A percentile compares a stretch with the other conserved stretches of the same genome.
phyloP scores from a whole-genome alignment of 441 rosid species.

The Hura crepitans region DNA sequence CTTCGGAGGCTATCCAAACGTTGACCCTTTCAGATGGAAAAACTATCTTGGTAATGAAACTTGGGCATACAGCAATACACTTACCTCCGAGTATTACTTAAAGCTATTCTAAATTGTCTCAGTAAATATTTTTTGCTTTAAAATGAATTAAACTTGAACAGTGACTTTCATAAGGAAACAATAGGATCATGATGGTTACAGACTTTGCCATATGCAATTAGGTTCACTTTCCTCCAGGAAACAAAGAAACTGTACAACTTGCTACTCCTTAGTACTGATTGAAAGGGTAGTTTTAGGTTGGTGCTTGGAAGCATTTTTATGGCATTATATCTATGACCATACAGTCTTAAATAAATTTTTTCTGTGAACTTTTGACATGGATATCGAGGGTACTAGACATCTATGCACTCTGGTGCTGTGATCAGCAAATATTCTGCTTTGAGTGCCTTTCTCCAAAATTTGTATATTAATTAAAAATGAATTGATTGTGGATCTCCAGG shows the following conservation, averaged over 20 bases:
- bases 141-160: neutral
- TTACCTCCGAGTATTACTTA: too few species aligned
- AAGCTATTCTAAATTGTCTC: neutral
- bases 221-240: neutral
- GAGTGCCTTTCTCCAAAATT: neutral
- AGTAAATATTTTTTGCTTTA: neutral
- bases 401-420: neutral
- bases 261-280: neutral
- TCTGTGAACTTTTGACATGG: neutral
- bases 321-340: neutral
- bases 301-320: too few species aligned
- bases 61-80: too few species aligned
- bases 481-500: neutral
- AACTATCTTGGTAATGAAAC: too few species aligned
- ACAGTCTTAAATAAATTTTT: too few species aligned
- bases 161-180: neutral
- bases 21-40: too few species aligned
- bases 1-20: too few species aligned
- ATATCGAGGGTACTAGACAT: too few species aligned
- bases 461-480: too few species aligned
- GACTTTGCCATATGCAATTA: neutral
- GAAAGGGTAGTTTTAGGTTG: neutral
- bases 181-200: neutral
- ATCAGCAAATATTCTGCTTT: neutral
- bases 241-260: too few species aligned